A percentile compares a stretch with the other conserved stretches of the same genome.
phyloP scores from a whole-genome alignment of 1,284 basidiomycete species.

The Lentinus polychrous region DNA sequence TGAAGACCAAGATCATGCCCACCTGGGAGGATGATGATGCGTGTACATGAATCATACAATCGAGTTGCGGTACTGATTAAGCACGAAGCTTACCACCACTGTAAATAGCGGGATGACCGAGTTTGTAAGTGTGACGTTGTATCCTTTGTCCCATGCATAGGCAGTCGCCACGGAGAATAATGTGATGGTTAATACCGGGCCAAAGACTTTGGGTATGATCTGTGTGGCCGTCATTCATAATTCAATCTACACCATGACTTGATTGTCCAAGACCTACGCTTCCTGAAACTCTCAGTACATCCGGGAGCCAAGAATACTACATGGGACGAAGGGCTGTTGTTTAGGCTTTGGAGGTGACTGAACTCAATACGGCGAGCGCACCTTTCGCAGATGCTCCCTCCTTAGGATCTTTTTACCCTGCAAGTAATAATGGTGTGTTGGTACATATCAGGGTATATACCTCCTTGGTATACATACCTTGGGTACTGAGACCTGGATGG shows the following conservation, averaged over 20 bases:
- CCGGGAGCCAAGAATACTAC: slow-evolving; percentile 86
- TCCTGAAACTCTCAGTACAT: slow-evolving; percentile 75
- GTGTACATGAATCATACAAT: slow-evolving; percentile 9
- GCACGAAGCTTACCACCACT: slow-evolving; percentile 68
- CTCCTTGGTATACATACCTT: too few relatives aligned
- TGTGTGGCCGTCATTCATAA: slow-evolving; percentile 20
- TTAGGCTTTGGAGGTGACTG: neutral
- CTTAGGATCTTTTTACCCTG: slow-evolving; percentile 23
- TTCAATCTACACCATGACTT: too few relatives aligned
- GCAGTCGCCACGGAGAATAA: slow-evolving; percentile 61
- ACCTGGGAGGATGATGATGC: slow-evolving; percentile 38
- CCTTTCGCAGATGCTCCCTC: slow-evolving; percentile 28
- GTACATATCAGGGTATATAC: too few relatives aligned
- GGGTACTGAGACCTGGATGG: too few relatives aligned
- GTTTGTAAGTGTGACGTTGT: slow-evolving; percentile 55
- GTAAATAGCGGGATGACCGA: slow-evolving; percentile 80
- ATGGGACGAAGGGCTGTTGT: neutral
- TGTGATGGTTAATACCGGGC: slow-evolving; percentile 80
- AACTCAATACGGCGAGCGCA: slow-evolving; percentile 6
- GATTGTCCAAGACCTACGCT: too few relatives aligned
- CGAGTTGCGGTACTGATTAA: slow-evolving; percentile 5
- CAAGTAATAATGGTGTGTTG: too few relatives aligned
- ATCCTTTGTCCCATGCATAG: slow-evolving; percentile 46
- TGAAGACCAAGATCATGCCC: slow-evolving; percentile 72
- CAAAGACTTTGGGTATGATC: slow-evolving; percentile 62